phyloP scores from a whole-genome alignment of 805 yeast genomes.

The Metschnikowia colocasiae region DNA sequence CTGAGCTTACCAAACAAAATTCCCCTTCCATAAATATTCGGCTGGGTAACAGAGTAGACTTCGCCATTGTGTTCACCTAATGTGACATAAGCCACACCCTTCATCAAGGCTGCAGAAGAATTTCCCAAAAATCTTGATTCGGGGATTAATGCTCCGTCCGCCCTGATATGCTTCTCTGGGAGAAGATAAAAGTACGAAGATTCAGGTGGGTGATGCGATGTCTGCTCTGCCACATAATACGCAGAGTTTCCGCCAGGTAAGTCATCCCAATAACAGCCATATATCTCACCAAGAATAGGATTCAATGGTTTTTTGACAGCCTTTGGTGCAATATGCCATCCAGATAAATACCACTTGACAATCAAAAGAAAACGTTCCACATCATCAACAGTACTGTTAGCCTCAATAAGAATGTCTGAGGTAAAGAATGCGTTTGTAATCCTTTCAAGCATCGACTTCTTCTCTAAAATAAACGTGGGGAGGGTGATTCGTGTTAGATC shows the following conservation, averaged over 20 bases:
- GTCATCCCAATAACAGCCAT: constrained; percentile 89
- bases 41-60: constrained; percentile 82
- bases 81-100: constrained; percentile 73
- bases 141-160: constrained; percentile 87
- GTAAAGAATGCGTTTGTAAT: constrained; percentile 83
- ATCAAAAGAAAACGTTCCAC: constrained; percentile 68
- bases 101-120: constrained; percentile 97
- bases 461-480: constrained; percentile 92
- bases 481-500: constrained; percentile 88
- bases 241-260: constrained; percentile 65
- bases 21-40: constrained; percentile 93
- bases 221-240: constrained; percentile 87
- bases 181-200: constrained; percentile 86
- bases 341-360: constrained; percentile 85
- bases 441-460: constrained; percentile 94
- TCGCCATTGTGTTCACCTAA: constrained; percentile 65
- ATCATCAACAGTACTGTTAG: constrained; percentile 57
- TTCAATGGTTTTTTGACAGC: constrained; percentile 97
- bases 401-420: constrained; percentile 70
- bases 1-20: constrained; percentile 85
- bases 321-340: constrained; percentile 98
- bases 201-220: constrained; percentile 98
- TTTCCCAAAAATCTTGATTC: constrained; percentile 88
- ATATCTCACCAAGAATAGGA: constrained; percentile 90
- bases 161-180: constrained; percentile 76